Evolutionary conservation across 2,329 filamentous ascomycete genomes (phyloP).

Genomic region (Arthroderma sp.): DNA sequence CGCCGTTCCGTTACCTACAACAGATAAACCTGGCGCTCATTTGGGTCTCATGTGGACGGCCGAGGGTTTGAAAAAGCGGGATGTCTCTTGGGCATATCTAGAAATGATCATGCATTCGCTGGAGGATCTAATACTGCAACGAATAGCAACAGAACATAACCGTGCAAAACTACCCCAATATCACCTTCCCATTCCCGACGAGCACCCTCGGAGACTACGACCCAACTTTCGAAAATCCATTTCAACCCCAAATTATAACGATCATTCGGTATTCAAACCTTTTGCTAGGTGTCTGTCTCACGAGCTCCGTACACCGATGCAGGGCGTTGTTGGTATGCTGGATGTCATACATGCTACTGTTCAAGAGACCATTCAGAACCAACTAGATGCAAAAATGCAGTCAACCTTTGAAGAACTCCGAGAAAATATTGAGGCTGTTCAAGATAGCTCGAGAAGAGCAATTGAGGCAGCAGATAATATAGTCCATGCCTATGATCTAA

Average conservation of each 20-base stretch:
- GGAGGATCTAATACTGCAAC: constrained; percentile 51
- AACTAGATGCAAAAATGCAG: constrained; percentile 37
- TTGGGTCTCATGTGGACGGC: constrained; percentile 60
- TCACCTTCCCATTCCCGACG: not conserved
- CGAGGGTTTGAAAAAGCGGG: constrained; percentile 43
- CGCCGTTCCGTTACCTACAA: constrained; percentile 51
- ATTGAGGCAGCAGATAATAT: constrained; percentile 65
- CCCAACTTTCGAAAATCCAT: not conserved
- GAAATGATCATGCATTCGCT: constrained; percentile 56
- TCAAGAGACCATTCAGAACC: constrained; percentile 48
- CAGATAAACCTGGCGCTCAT: constrained; percentile 54
- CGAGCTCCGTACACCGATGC: constrained; percentile 60
- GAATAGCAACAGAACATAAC: constrained; percentile 15
- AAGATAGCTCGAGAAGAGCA: constrained; percentile 58
- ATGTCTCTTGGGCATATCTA: constrained; percentile 51
- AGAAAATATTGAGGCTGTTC: constrained; percentile 57
- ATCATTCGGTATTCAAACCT: constrained; percentile 49
- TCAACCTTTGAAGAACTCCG: constrained; percentile 50
- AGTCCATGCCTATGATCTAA: constrained; percentile 61
- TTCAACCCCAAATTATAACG: not conserved
- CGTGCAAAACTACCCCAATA: not conserved
- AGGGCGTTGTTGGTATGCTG: constrained; percentile 62
- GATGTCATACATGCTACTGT: constrained; percentile 65
- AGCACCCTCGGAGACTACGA: not conserved
- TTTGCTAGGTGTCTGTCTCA: constrained; percentile 62